Base-by-base conservation (phyloP, 1,284 basidiomycete species). In the Cerioporus squamosus region DNA sequence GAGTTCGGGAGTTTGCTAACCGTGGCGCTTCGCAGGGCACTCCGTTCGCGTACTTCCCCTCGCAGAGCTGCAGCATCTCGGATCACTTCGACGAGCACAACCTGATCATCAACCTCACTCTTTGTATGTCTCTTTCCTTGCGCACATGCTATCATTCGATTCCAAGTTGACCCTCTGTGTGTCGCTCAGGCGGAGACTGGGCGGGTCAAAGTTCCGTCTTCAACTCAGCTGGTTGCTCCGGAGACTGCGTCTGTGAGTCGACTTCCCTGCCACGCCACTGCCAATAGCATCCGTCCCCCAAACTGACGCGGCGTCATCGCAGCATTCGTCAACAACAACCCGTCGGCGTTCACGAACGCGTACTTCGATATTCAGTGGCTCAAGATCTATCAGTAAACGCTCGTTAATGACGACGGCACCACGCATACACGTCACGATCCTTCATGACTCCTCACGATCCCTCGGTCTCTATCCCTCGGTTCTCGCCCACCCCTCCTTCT, bases 301-400 rank as follows among this genome's bases (percentile, higher is more conserved):
- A 10, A 36, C 14, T 36, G 33, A 36, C 33, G 10, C 1, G 17
- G n/a, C 9, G 29, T 18, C 29, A 9, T 42, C 40, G 15, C 55
- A 85, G 83, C 85, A 64, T 84, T 72, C 64, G 87, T 89, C 44
- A 81, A 85, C 70, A 81, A 83, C 63, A 85, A 88, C 66, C 88
- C 88, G 5, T 72, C 77, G 2, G 85, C 84, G 5, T 91, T 91
- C 71, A 65, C 64, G 2, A 76, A 89, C 49, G 88, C 89, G 0
- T 90, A 85, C 75, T 91, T 88, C 74, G 83, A 88, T 57, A 79
- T 91, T 68, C 78, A 79, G 39, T 79, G 75, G 69, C 62, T 81
- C 55, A 78, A 75, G 63, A 73, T 81, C 24, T 82, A 79, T 62
- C 64, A 64, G 59, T 72, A 53, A 55, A 43, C 44, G 24, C 23